These are phyloP conservation scores for Penicillium brevicompactum DNA, from an alignment of 2,329 filamentous ascomycete genomes.

Conservation along the genomic window DNA sequence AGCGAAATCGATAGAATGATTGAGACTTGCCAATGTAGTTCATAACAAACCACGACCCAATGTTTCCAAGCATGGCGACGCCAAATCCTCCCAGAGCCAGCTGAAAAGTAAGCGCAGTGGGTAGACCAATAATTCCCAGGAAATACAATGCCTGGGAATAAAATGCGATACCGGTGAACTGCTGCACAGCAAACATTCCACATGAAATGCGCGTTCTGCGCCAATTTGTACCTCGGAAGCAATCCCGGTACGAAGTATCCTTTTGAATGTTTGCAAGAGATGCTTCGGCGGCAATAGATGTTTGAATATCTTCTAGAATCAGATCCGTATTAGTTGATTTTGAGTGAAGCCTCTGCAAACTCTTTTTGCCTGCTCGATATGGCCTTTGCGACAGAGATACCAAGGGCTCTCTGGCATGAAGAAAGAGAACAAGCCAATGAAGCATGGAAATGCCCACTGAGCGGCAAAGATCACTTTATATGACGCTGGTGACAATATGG, in stretches of 20 bases:
- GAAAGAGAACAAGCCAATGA: neutral
- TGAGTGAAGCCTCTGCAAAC: neutral
- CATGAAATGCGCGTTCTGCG: slow-evolving; percentile 5
- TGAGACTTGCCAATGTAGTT: slow-evolving; percentile 2
- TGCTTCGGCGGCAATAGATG: neutral
- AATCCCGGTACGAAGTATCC: neutral
- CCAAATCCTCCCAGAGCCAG: slow-evolving; percentile 2
- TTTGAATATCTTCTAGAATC: neutral
- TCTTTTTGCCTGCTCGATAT: neutral
- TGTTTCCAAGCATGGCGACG: slow-evolving; percentile 5
- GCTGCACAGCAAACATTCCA: slow-evolving; percentile 9
- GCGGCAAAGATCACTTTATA: neutral
- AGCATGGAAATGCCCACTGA: slow-evolving; percentile 2
- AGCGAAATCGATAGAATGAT: neutral
- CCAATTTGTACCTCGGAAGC: slow-evolving; percentile 2
- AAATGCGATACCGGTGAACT: slow-evolving; percentile 6
- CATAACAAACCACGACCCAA: slow-evolving; percentile 5
- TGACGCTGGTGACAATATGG: neutral
- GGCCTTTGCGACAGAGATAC: neutral
- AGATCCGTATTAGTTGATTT: neutral
- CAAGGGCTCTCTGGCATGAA: slow-evolving; percentile 1
- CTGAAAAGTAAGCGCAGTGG: neutral
- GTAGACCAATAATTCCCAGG: neutral
- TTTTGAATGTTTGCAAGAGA: neutral
- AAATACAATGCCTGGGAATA: slow-evolving; percentile 4